These are phyloP conservation scores for Solanum chiquidenum DNA, from an alignment of 257 asterid genomes.

Conservation along the genomic window DNA sequence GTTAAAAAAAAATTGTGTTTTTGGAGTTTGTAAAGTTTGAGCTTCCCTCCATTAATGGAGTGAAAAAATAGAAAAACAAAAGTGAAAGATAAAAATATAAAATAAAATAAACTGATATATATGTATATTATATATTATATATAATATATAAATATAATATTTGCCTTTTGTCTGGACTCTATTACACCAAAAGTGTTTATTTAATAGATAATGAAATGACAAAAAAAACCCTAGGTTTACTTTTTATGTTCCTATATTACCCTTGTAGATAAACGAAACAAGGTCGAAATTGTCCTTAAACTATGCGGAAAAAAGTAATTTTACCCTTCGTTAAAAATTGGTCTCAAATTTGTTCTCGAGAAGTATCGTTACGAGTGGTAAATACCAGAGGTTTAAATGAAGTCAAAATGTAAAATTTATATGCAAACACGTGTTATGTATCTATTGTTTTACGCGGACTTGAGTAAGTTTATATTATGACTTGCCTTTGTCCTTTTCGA, in stretches of 20 bases:
- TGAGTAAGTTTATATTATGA: not conserved
- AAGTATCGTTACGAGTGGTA: not conserved
- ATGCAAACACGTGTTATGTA: not conserved
- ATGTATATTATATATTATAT: not conserved
- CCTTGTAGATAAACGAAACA: not conserved
- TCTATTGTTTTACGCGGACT: not conserved
- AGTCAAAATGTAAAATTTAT: not conserved
- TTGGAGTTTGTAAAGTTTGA: constrained; percentile 31
- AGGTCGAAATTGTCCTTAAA: not conserved
- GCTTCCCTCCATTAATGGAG: constrained; percentile 66
- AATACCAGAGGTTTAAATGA: not conserved
- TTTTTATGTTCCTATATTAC: not conserved
- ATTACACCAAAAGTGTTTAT: not conserved
- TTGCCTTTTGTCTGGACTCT: constrained; percentile 20
- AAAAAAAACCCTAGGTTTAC: not conserved
- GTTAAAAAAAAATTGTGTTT: not conserved
- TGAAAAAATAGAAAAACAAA: not conserved
- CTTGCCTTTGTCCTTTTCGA: not conserved
- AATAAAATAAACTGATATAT: constrained; percentile 2
- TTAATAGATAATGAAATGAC: not conserved
- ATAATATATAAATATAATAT: not conserved
- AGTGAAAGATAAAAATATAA: constrained; percentile 1
- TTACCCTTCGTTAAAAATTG: not conserved
- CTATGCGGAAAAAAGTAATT: not conserved
- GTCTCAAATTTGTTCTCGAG: not conserved